phyloP scores from a whole-genome alignment of 192 early-diverging fungal genomes.

The Piromyces finnis region DNA sequence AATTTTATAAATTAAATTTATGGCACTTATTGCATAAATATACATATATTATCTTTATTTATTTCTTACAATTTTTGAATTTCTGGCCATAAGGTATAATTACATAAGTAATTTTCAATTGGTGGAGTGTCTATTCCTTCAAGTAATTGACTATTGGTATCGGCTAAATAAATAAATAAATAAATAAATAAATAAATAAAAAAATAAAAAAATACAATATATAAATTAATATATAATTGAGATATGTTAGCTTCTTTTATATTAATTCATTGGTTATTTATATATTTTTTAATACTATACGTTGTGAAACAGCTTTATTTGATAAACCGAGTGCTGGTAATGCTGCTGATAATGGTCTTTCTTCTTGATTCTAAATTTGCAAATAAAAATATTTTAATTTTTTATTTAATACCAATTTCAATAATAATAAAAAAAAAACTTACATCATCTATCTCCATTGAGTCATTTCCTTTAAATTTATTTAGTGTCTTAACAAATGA shows the following conservation, averaged over 20 bases:
- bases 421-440: neutral
- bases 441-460: neutral
- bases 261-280: no score
- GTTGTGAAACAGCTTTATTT: conserved; percentile 64
- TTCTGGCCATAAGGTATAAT: conserved; percentile 92
- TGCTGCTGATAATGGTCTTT: conserved; percentile 52
- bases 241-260: no score
- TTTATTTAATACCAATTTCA: no score
- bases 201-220: no score
- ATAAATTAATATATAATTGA: no score
- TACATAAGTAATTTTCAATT: conserved; percentile 73
- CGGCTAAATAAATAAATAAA: conserved; percentile 12
- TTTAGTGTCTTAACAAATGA: neutral
- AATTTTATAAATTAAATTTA: no score
- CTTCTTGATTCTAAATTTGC: neutral
- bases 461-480: neutral
- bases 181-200: conserved; percentile 6
- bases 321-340: conserved; percentile 84
- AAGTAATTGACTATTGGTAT: conserved; percentile 1
- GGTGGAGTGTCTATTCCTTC: conserved; percentile 33
- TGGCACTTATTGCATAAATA: no score
- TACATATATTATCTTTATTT: neutral
- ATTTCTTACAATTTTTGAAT: conserved; percentile 60
- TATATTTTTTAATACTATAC: no score
- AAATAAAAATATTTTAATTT: no score